Evolutionary conservation across 2,329 filamentous ascomycete species (phyloP).

Genomic region (Microsporum audouinii): DNA sequence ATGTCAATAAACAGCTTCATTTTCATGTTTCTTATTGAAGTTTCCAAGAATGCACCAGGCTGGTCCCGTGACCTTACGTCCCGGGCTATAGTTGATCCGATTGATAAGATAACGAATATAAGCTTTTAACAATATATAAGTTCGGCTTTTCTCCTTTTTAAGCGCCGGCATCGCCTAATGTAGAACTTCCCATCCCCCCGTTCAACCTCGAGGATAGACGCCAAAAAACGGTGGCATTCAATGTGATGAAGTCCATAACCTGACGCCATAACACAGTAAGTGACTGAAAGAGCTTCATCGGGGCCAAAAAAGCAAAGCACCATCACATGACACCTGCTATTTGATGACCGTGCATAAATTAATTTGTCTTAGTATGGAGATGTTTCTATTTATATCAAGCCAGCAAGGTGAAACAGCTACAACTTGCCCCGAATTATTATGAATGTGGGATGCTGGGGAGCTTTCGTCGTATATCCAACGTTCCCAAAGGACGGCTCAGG

Average conservation of each 20-base stretch:
- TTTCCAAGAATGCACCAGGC: too few relatives aligned
- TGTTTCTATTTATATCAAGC: slow-evolving; percentile 1
- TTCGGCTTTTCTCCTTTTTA: too few relatives aligned
- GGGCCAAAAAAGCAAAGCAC: not conserved
- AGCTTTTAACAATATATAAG: not conserved
- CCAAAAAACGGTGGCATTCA: not conserved
- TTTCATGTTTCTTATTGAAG: too few relatives aligned
- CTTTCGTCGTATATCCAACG: not conserved
- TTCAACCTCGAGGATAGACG: too few relatives aligned
- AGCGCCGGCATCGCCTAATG: not conserved
- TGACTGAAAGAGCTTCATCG: not conserved
- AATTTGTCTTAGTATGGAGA: not conserved
- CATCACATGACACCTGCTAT: not conserved
- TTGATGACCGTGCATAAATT: not conserved
- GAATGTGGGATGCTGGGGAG: not conserved
- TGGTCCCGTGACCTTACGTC: not conserved
- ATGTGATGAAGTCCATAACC: not conserved
- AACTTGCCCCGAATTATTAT: not conserved
- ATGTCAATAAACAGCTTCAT: too few relatives aligned
- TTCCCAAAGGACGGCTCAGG: not conserved
- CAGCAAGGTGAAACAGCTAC: slow-evolving; percentile 1
- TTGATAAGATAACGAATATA: not conserved
- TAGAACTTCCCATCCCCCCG: too few relatives aligned
- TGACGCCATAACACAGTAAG: too few relatives aligned
- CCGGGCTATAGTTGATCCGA: not conserved